Base-by-base conservation (phyloP, 2,329 filamentous ascomycete genomes). In the Trichoderma sp. region DNA sequence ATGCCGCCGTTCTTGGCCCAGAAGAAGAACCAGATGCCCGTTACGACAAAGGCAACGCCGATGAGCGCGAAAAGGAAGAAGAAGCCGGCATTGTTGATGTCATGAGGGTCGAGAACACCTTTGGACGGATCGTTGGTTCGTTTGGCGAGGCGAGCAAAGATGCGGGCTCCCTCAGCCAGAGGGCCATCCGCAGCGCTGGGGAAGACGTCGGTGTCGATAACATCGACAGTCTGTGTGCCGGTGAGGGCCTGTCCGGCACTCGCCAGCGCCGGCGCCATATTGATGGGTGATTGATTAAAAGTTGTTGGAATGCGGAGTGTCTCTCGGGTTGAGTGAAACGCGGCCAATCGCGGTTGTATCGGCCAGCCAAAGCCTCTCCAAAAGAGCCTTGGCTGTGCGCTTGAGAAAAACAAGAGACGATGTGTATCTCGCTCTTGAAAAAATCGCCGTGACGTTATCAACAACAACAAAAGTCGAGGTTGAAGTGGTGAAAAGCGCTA, bases 1-100 rank as follows among this genome's bases (percentile, higher is more conserved):
- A 98, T 97, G 16, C 96, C 96, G 71, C 96, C 96, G 75, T 98
- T 97, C 81, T 92, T 95, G 68, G 95, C 95, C 91, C 93, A 96
- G 86, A 97, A 97, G 86, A 99, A 98, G 86, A 99, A 97, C 94
- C 96, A 99, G 76, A 98, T 93, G 28, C 86, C 87, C 0, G 84
- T 87, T 4, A 92, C 69, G 28, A 96, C 91, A 77, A 98, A 91
- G 37, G 82, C 88, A 0, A 89, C 89, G 39, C 92, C 93, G 64
- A 98, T 88, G 21, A 97, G 79, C 13, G 92, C 95, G 77, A 98
- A 97, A 1, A 98, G 83, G 0, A 91, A 90, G 77, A 98, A 92
- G 74, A 97, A 89, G 69, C 89, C 92, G 24, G 85, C 86, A 76
- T 90, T 90, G 80, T 86, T 88, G 79, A 89, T 87, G 68, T 85